Conservation (phyloP, 2,329 filamentous ascomycete species). For the Diaporthe citrichinensis region DNA sequence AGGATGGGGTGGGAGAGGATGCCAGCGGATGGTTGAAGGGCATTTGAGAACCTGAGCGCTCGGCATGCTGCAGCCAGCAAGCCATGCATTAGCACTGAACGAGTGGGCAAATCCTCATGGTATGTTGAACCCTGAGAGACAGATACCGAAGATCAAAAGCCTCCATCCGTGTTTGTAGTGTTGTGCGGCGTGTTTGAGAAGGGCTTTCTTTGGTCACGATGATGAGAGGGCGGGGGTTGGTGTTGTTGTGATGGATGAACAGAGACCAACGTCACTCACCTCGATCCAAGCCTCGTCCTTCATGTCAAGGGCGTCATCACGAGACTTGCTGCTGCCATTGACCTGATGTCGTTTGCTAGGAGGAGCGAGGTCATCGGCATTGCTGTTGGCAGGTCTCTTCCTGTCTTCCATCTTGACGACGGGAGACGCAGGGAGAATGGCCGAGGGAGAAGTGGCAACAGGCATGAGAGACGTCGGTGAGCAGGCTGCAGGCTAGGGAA, state of each 20-base stretch:
- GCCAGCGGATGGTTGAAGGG: constrained; percentile 39
- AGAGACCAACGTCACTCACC: constrained; percentile 68
- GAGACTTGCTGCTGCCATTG: constrained; percentile 78
- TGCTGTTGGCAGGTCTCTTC: constrained; percentile 90
- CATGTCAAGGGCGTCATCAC: constrained; percentile 68
- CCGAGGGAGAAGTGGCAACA: constrained; percentile 82
- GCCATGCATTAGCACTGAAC: constrained; percentile 60
- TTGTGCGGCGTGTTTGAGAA: constrained; percentile 13
- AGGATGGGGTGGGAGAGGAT: constrained; percentile 36
- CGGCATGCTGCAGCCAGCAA: constrained; percentile 59
- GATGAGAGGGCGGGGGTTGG: constrained; percentile 6
- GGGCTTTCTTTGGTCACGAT: constrained; percentile 2
- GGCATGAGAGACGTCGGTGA: constrained; percentile 78
- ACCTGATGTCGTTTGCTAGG: constrained; percentile 93
- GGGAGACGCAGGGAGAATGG: constrained; percentile 82
- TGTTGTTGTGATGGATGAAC: constrained; percentile 33
- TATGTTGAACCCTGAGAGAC: constrained; percentile 43
- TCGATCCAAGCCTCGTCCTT: constrained; percentile 75
- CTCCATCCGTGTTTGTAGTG: constrained; percentile 15
- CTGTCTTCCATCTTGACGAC: constrained; percentile 99
- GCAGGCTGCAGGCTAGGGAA: constrained; percentile 70
- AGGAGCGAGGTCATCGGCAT: constrained; percentile 86
- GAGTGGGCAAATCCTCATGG: constrained; percentile 47
- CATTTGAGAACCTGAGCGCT: constrained; percentile 50
- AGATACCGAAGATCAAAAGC: constrained; percentile 46